A percentile compares a stretch with the other conserved stretches of the same genome.
Evolutionary conservation across 768 basidiomycete species (phyloP).

Genomic region (Leucocoprinus leucothites): DNA sequence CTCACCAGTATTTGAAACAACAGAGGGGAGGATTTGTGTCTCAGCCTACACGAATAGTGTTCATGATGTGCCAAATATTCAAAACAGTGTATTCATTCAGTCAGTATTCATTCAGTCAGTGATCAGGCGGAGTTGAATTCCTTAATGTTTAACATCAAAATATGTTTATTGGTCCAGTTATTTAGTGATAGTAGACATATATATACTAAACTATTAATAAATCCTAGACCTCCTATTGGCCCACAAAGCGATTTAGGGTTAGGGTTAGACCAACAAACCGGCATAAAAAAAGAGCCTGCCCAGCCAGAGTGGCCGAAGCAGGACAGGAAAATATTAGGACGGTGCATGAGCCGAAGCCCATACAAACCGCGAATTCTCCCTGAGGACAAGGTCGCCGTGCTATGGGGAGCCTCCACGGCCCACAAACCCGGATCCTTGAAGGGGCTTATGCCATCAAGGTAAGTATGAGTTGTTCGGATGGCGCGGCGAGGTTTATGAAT

Average conservation of each 20-base stretch:
- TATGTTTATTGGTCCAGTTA: too few species aligned
- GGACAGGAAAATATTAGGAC: slow-evolving; percentile 76
- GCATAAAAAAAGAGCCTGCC: slow-evolving; percentile 37
- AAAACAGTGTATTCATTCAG: too few species aligned
- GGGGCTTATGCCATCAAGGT: slow-evolving; percentile 51
- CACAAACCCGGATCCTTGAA: slow-evolving; percentile 45
- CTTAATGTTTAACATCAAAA: too few species aligned
- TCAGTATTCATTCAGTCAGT: too few species aligned
- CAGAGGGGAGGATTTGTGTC: too few species aligned
- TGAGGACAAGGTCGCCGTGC: slow-evolving; percentile 61
- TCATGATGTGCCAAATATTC: too few species aligned
- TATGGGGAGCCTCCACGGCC: slow-evolving; percentile 48
- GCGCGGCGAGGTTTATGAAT: slow-evolving; percentile 16
- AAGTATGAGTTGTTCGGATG: slow-evolving; percentile 38
- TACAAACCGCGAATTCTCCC: slow-evolving; percentile 50
- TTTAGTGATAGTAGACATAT: too few species aligned
- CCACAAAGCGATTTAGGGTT: slow-evolving; percentile 29
- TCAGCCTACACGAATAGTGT: too few species aligned
- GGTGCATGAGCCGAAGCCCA: slow-evolving; percentile 70
- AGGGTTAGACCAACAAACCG: slow-evolving; percentile 33
- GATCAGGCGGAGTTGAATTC: too few species aligned
- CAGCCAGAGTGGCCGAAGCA: slow-evolving; percentile 58
- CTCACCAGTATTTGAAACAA: too few species aligned
- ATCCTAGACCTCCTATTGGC: background rate
- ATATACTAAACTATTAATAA: background rate